phyloP scores from a whole-genome alignment of 352 stramenopile species.

The Globisporangium radiosum region DNA sequence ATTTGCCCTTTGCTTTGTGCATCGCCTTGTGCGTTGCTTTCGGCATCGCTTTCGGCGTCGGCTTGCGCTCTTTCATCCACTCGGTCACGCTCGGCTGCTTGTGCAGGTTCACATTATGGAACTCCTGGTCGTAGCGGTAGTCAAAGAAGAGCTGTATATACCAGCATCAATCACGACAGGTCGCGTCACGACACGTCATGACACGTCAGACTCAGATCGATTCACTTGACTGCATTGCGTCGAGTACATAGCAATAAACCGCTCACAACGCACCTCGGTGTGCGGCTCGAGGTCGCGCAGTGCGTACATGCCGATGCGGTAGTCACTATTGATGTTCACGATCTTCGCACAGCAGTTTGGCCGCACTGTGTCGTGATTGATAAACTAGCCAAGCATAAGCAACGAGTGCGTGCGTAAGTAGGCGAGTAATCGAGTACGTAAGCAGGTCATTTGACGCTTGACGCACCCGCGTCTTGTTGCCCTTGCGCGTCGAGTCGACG shows the following conservation, averaged over 20 bases:
- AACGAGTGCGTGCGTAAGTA: no score
- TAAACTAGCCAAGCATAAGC: slow-evolving; percentile 45
- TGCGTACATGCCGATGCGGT: slow-evolving; percentile 91
- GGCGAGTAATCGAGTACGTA: no score
- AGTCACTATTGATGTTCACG: slow-evolving; percentile 89
- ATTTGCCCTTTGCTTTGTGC: no score
- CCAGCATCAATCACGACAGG: background rate
- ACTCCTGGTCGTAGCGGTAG: slow-evolving; percentile 74
- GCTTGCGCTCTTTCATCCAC: slow-evolving; percentile 54
- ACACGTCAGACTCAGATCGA: no score
- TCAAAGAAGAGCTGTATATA: slow-evolving; percentile 78
- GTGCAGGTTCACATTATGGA: slow-evolving; percentile 50
- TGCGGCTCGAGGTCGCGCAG: slow-evolving; percentile 82
- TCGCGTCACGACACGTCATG: no score
- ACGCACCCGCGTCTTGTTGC: slow-evolving; percentile 90
- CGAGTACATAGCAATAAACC: background rate
- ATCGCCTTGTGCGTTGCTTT: no score
- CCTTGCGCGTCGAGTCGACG: slow-evolving; percentile 91
- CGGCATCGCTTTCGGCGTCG: slow-evolving; percentile 1
- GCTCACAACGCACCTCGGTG: slow-evolving; percentile 52
- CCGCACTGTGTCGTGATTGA: slow-evolving; percentile 77
- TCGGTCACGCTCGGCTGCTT: slow-evolving; percentile 53
- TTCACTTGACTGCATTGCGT: background rate
- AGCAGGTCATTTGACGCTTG: no score
- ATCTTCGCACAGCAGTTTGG: slow-evolving; percentile 89